Evolutionary conservation across 2,329 filamentous ascomycete species (phyloP).

Genomic region (Pezicula rhizophila): DNA sequence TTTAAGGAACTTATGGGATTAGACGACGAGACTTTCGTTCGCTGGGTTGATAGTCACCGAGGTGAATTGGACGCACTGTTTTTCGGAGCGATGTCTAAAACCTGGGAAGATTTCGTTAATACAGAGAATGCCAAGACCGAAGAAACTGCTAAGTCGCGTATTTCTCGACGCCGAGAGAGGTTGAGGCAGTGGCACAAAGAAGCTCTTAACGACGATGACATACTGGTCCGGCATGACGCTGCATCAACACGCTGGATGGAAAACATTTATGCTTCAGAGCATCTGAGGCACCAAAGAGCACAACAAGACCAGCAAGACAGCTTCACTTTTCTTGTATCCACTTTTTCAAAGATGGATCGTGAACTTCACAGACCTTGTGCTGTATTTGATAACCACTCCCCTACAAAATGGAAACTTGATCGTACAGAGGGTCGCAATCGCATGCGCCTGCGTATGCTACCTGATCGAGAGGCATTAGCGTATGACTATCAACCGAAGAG

Average conservation of each 20-base stretch:
- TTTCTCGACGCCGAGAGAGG: slow-evolving; percentile 73
- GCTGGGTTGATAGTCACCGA: slow-evolving; percentile 81
- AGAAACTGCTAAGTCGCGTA: slow-evolving; percentile 64
- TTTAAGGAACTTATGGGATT: slow-evolving; percentile 82
- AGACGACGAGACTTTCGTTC: slow-evolving; percentile 81
- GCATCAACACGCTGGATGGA: slow-evolving; percentile 89
- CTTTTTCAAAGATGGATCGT: slow-evolving; percentile 72
- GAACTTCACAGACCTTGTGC: slow-evolving; percentile 75
- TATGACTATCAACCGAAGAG: slow-evolving; percentile 82
- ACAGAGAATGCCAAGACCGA: slow-evolving; percentile 75
- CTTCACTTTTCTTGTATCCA: slow-evolving; percentile 66
- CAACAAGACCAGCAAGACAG: slow-evolving; percentile 94
- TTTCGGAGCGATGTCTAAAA: slow-evolving; percentile 70
- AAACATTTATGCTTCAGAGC: slow-evolving; percentile 89
- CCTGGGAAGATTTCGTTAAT: slow-evolving; percentile 83
- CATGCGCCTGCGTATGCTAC: slow-evolving; percentile 83
- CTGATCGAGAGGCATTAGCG: slow-evolving; percentile 63
- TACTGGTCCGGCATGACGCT: slow-evolving; percentile 75
- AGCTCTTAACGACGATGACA: slow-evolving; percentile 60
- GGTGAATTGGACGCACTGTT: slow-evolving; percentile 76
- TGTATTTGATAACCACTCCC: slow-evolving; percentile 61
- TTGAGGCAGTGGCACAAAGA: slow-evolving; percentile 75
- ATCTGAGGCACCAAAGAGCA: slow-evolving; percentile 82
- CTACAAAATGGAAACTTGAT: slow-evolving; percentile 83
- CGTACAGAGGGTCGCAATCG: slow-evolving; percentile 92